A percentile compares a stretch with the other conserved stretches of the same genome.
Evolutionary conservation across 2,329 filamentous ascomycete genomes (phyloP).

Genomic region (Tolypocladium ovalisporum): DNA sequence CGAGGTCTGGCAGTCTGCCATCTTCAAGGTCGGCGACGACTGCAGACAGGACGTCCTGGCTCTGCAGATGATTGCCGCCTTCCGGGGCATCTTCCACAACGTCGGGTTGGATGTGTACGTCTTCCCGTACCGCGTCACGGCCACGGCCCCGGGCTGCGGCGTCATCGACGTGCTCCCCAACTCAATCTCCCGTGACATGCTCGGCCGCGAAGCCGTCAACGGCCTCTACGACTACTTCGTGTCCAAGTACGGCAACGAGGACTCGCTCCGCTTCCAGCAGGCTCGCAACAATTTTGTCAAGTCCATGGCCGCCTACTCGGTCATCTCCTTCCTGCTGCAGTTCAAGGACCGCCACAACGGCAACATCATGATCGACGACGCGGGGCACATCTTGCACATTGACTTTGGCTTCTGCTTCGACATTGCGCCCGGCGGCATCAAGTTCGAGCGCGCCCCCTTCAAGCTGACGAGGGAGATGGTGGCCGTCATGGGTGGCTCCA

Average conservation of each 20-base stretch:
- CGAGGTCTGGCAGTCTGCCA: constrained; percentile 98
- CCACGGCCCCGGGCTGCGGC: constrained; percentile 91
- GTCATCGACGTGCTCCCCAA: constrained; percentile 97
- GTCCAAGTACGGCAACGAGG: constrained; percentile 93
- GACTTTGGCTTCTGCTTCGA: constrained; percentile 99
- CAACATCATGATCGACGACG: constrained; percentile 99
- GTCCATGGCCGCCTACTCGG: constrained; percentile 95
- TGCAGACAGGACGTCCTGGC: constrained; percentile 95
- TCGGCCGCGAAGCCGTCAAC: constrained; percentile 94
- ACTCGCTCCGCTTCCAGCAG: constrained; percentile 88
- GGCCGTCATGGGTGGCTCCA: constrained; percentile 91
- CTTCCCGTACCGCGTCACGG: constrained; percentile 93
- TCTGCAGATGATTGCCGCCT: constrained; percentile 94
- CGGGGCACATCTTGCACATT: constrained; percentile 94
- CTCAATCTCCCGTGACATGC: constrained; percentile 96
- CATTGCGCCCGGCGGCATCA: constrained; percentile 91
- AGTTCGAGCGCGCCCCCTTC: constrained; percentile 96
- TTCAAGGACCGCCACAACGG: constrained; percentile 99
- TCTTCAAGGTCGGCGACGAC: constrained; percentile 99
- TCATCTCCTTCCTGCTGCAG: constrained; percentile 92
- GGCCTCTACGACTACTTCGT: constrained; percentile 98
- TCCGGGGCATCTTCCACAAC: constrained; percentile 91
- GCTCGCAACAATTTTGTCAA: constrained; percentile 97
- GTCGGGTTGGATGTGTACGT: constrained; percentile 95
- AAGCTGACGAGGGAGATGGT: constrained; percentile 98